phyloP scores from a whole-genome alignment of 768 basidiomycete species.

The Paxillus ammoniavirescens region DNA sequence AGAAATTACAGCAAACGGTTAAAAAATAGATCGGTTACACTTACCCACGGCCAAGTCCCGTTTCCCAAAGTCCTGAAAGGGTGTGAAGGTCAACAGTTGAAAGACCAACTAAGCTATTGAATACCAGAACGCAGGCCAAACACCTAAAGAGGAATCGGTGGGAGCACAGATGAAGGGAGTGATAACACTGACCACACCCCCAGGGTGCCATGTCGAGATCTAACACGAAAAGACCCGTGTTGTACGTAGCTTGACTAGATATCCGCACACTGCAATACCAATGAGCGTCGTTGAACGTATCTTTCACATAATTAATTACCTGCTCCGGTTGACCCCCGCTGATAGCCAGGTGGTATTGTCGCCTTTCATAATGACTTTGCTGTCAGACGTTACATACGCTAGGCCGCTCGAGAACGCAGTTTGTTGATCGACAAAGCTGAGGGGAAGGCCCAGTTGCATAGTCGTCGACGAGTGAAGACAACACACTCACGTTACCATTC shows the following conservation, averaged over 20 bases:
- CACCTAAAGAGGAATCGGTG: slow-evolving; percentile 39
- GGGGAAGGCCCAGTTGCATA: slow-evolving; percentile 13
- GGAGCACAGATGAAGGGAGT: neutral
- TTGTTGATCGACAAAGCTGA: slow-evolving; percentile 59
- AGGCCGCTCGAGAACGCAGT: slow-evolving; percentile 54
- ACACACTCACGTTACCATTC: slow-evolving; percentile 62
- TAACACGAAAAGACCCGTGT: slow-evolving; percentile 79
- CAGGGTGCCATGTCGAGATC: slow-evolving; percentile 84
- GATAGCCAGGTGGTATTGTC: slow-evolving; percentile 62
- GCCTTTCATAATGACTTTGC: slow-evolving; percentile 72
- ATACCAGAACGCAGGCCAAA: slow-evolving; percentile 86
- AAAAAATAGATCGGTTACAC: slow-evolving; percentile 20
- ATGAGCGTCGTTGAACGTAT: neutral
- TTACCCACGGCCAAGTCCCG: slow-evolving; percentile 62
- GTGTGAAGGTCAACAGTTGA: neutral
- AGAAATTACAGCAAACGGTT: slow-evolving; percentile 6
- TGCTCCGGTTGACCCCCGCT: slow-evolving; percentile 55
- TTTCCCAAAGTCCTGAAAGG: slow-evolving; percentile 38
- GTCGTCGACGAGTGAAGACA: neutral
- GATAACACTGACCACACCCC: slow-evolving; percentile 64
- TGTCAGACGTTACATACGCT: slow-evolving; percentile 55
- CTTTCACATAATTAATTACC: slow-evolving; percentile 38
- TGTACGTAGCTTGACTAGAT: slow-evolving; percentile 60
- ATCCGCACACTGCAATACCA: slow-evolving; percentile 64
- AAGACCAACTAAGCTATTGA: neutral